Evolutionary conservation across 352 stramenopile species (phyloP).

Genomic region (Phytophthora citricola): DNA sequence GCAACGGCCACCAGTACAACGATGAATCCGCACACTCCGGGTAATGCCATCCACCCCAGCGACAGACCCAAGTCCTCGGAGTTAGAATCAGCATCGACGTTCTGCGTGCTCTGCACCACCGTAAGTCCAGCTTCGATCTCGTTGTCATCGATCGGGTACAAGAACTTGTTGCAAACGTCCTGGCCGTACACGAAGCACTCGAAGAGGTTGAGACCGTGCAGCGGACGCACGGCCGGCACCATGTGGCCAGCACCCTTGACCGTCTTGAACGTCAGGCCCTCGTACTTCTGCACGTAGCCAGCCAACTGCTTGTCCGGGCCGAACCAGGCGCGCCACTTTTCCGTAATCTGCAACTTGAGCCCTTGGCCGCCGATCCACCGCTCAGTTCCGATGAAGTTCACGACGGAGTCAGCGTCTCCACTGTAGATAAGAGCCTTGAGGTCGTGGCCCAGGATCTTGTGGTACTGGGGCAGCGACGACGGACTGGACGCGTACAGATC

Average conservation of each 20-base stretch:
- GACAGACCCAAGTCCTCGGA: conserved; percentile 6
- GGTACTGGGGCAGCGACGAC: conserved; percentile 71
- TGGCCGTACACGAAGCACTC: conserved; percentile 85
- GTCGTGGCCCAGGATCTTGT: conserved; percentile 57
- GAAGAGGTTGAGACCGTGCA: conserved; percentile 82
- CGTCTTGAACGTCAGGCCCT: conserved; percentile 90
- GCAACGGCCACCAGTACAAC: conserved; percentile 43
- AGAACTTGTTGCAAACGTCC: conserved; percentile 55
- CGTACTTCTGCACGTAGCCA: conserved; percentile 88
- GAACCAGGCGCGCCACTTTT: conserved; percentile 79
- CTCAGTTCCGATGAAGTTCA: conserved; percentile 91
- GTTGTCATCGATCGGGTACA: conserved; percentile 72
- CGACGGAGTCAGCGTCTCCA: conserved; percentile 79
- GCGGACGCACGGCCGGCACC: conserved; percentile 78
- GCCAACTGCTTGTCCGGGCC: conserved; percentile 83
- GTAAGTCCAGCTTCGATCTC: conserved; percentile 57
- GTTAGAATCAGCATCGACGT: neutral
- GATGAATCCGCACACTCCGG: conserved; percentile 32
- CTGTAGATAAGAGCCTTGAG: conserved; percentile 79
- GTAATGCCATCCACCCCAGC: conserved; percentile 29
- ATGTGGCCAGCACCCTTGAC: conserved; percentile 94
- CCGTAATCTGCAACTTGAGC: conserved; percentile 67
- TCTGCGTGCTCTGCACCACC: conserved; percentile 11
- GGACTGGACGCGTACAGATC: conserved; percentile 64
- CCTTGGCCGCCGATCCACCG: conserved; percentile 79